Base-by-base conservation (phyloP, 176 grass and related monocot genomes). In the Carex littledalei region DNA sequence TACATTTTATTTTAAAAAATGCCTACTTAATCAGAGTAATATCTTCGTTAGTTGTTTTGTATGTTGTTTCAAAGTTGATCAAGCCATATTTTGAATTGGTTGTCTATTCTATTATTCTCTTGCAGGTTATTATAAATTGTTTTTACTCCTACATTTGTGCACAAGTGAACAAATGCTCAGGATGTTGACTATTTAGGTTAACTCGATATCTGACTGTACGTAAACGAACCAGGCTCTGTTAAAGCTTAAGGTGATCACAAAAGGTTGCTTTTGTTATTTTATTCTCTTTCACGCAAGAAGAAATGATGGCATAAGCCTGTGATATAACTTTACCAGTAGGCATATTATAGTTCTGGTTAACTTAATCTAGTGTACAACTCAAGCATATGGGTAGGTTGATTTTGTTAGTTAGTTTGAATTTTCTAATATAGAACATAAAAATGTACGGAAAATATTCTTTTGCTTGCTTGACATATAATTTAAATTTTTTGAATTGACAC, bases 71-170 rank as follows among this genome's bases (percentile, higher is more conserved):
- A 12, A 31, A 56, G 5, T 78, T 78, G 17, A 73, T 73, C 35
- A 22, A 22, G 18, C n/a, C 37, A 73, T 3, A 17, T 55, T 78
- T 78, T 56, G 47, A 78, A 78, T 56, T 56, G 73, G 73, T 17
- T 54, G 50, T 78, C 45, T 78, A 29, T 29, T 66, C 15, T 83
- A 67, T 67, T 21, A 82, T 65, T 52, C 63, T 82, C 16, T 24
- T 82, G 80, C 80, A 65, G 80, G 56, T 67, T 83, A 32, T 83
- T 14, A 54, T 66, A 68, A 67, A 14, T 67, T 83, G 37, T 83
- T 49, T 35, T 81, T 47, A 62, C 79, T 62, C 31, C 79, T 63
- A n/a, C n/a, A n/a, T n/a, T n/a, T n/a, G n/a, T n/a, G n/a, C n/a
- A n/a, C n/a, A n/a, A n/a, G n/a, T n/a, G n/a, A n/a, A n/a, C n/a